phyloP scores from a whole-genome alignment of 495 filamentous ascomycete genomes.

The Schizothecium vesticola region DNA sequence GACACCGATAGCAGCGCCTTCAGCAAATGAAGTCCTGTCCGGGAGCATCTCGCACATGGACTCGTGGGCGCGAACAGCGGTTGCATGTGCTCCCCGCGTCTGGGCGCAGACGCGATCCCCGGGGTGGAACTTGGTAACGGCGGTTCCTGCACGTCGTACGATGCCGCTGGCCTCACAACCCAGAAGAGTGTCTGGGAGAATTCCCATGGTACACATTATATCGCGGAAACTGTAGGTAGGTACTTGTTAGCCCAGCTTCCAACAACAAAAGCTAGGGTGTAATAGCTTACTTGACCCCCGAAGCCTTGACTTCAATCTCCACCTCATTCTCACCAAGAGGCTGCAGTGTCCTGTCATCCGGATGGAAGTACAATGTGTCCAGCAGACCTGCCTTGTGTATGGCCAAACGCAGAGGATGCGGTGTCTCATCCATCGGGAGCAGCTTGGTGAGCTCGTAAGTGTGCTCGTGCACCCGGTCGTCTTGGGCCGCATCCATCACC shows the following conservation, averaged over 20 bases:
- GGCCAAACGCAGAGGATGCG: background rate
- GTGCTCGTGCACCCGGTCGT: too few species aligned
- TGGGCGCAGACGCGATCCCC: slow-evolving; percentile 41
- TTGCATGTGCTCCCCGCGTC: slow-evolving; percentile 19
- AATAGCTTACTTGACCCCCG: background rate
- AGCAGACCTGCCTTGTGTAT: slow-evolving; percentile 1
- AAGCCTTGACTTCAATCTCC: slow-evolving; percentile 27
- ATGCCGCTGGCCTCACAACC: slow-evolving; percentile 36
- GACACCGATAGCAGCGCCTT: slow-evolving; percentile 10
- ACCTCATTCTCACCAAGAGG: slow-evolving; percentile 25
- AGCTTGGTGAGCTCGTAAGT: too few species aligned
- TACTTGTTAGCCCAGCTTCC: slow-evolving; percentile 9
- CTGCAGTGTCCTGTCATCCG: background rate
- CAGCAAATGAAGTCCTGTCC: slow-evolving; percentile 15
- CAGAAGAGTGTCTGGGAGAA: slow-evolving; percentile 22
- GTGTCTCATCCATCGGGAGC: slow-evolving; percentile 21
- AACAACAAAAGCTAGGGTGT: too few species aligned
- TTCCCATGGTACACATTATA: slow-evolving; percentile 42
- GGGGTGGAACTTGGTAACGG: background rate
- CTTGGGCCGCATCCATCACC: too few species aligned
- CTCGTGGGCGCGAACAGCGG: too few species aligned
- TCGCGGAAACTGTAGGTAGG: slow-evolving; percentile 34
- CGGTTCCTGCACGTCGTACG: slow-evolving; percentile 47
- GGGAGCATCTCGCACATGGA: too few species aligned
- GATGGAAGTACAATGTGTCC: background rate